phyloP scores from a whole-genome alignment of 192 early-diverging fungal genomes.

The Chytriomyces hyalinus region DNA sequence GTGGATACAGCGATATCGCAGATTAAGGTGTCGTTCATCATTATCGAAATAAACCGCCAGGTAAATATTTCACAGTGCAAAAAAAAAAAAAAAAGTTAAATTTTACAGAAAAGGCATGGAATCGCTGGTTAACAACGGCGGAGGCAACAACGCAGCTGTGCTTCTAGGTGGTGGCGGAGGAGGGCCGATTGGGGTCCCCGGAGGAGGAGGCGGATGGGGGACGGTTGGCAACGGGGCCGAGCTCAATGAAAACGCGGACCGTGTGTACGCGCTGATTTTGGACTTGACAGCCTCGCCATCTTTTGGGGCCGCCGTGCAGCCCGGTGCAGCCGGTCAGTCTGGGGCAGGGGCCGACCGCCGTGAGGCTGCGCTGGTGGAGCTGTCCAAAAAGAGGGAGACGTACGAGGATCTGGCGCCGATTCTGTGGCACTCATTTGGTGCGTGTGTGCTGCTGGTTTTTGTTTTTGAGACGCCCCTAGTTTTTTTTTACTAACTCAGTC shows the following conservation, averaged over 20 bases:
- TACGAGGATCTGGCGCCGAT: conserved; percentile 94
- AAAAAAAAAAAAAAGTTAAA: too few species aligned
- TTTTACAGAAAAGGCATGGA: too few species aligned
- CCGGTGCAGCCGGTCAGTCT: background rate
- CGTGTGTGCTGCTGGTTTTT: background rate
- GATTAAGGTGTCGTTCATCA: too few species aligned
- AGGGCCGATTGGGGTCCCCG: too few species aligned
- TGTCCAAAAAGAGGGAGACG: conserved; percentile 92
- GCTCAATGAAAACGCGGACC: conserved; percentile 3
- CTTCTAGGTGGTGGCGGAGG: too few species aligned
- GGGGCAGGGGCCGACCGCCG: conserved; percentile 41
- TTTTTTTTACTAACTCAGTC: background rate
- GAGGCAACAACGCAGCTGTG: too few species aligned
- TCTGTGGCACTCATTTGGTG: conserved; percentile 97
- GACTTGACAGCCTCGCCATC: conserved; percentile 75
- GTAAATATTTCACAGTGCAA: too few species aligned
- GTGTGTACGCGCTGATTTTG: conserved; percentile 80
- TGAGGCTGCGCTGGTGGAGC: conserved; percentile 91
- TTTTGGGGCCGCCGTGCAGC: background rate
- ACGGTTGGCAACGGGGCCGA: background rate
- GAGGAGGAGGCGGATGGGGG: too few species aligned
- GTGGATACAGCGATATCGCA: too few species aligned
- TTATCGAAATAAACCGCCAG: too few species aligned
- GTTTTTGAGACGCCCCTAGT: background rate
- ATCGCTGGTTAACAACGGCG: too few species aligned